These are phyloP conservation scores for Hyphopichia khmerensis DNA, from an alignment of 1,139 yeast genomes.

Conservation along the genomic window DNA sequence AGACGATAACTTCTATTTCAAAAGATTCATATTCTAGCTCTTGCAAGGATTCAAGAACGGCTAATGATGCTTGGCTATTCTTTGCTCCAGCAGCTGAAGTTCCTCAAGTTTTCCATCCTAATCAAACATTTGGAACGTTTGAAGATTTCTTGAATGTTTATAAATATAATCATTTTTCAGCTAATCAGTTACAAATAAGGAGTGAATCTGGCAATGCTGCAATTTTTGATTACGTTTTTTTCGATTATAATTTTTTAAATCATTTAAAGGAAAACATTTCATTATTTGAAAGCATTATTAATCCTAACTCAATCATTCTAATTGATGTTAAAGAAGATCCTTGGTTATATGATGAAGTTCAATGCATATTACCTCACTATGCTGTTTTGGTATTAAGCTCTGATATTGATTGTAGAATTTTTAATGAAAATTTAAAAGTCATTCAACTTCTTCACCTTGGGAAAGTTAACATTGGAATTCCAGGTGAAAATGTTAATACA, in stretches of 20 bases:
- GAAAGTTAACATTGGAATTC: not conserved
- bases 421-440: conserved; percentile 7
- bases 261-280: not conserved
- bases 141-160: not conserved
- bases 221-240: not conserved
- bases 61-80: not conserved
- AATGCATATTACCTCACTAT: conserved; percentile 6
- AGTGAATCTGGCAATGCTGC: too few relatives aligned
- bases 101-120: not conserved
- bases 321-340: conserved; percentile 16
- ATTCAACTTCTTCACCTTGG: conserved; percentile 7
- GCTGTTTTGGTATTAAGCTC: conserved; percentile 13
- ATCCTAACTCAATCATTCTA: conserved; percentile 10
- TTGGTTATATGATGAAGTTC: conserved; percentile 13
- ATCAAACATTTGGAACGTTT: not conserved
- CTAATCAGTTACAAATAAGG: not conserved
- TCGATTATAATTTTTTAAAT: not conserved
- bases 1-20: not conserved
- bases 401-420: conserved; percentile 15
- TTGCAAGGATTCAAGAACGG: too few relatives aligned
- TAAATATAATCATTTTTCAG: not conserved
- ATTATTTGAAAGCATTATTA: conserved; percentile 1
- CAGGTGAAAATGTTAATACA: not conserved
- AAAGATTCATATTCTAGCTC: too few relatives aligned
- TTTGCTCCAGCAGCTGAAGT: not conserved